These are phyloP conservation scores for Solanum appendiculatum DNA, from an alignment of 257 asterid genomes.

Conservation along the genomic window DNA sequence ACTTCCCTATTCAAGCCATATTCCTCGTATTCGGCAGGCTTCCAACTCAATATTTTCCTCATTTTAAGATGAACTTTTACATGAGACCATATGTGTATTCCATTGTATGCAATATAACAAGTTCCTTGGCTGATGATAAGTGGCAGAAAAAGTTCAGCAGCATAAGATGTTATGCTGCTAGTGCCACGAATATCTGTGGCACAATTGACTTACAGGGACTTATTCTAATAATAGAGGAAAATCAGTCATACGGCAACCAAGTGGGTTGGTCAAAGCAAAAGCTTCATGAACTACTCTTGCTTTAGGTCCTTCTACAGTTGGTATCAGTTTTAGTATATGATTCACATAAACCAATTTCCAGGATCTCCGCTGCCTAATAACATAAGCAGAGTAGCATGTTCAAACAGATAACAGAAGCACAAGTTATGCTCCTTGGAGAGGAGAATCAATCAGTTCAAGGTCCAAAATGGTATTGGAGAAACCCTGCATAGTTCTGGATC, in stretches of 20 bases:
- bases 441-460: no score
- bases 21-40: not conserved
- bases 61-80: not conserved
- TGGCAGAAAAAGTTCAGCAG: not conserved
- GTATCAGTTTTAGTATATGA: not conserved
- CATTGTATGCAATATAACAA: not conserved
- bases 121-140: not conserved
- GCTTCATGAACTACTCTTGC: not conserved
- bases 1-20: not conserved
- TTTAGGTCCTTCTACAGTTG: not conserved
- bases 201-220: not conserved
- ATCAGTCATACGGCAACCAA: not conserved
- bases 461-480: no score
- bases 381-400: not conserved
- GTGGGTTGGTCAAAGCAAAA: not conserved
- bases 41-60: not conserved
- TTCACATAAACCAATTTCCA: not conserved
- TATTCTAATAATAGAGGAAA: not conserved
- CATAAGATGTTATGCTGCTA: not conserved
- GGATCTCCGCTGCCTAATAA: not conserved
- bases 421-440: no score
- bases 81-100: not conserved
- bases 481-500: no score
- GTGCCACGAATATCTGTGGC: not conserved
- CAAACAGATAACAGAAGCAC: not conserved